Conservation (phyloP, 257 asterid genomes). For the Euphrasia confusa region DNA sequence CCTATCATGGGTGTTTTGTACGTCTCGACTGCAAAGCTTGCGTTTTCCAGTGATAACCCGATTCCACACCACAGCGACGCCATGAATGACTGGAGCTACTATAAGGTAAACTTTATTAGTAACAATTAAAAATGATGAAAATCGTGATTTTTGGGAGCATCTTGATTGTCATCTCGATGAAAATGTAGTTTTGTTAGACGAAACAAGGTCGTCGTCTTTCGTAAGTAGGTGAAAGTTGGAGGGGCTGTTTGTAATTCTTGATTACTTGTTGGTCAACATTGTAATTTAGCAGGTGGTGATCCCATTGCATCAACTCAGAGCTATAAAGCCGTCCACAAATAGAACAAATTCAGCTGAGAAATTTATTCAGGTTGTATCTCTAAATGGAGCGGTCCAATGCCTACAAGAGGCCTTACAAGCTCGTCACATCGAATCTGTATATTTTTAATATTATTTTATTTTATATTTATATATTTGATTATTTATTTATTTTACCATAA, state of each 20-base stretch:
- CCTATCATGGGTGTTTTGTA: constrained; percentile 94
- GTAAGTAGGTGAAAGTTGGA: too few relatives aligned
- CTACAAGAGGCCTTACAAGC: constrained; percentile 50
- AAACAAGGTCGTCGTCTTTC: too few relatives aligned
- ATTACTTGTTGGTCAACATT: too few relatives aligned
- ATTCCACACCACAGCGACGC: constrained; percentile 71
- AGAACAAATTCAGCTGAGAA: constrained; percentile 74
- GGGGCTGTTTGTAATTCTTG: too few relatives aligned
- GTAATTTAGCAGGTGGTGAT: constrained; percentile 49
- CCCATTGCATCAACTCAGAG: constrained; percentile 86
- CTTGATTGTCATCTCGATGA: too few relatives aligned
- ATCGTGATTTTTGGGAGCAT: too few relatives aligned
- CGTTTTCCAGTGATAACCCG: constrained; percentile 90
- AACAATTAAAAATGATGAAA: too few relatives aligned
- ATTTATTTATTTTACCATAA: too few relatives aligned
- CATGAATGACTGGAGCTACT: constrained; percentile 86
- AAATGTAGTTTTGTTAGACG: background rate
- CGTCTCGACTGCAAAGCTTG: constrained; percentile 78
- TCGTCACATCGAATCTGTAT: constrained; percentile 4
- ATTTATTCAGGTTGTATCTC: constrained; percentile 78
- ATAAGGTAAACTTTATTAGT: constrained; percentile 50
- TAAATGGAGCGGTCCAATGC: constrained; percentile 76
- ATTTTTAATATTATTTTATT: too few relatives aligned
- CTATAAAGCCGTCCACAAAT: constrained; percentile 73
- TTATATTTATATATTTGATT: too few relatives aligned